Evolutionary conservation across 805 yeast species (phyloP), one percentile per base, ranked within the genome.

Genomic region (Nakazawaea ernobii): DNA sequence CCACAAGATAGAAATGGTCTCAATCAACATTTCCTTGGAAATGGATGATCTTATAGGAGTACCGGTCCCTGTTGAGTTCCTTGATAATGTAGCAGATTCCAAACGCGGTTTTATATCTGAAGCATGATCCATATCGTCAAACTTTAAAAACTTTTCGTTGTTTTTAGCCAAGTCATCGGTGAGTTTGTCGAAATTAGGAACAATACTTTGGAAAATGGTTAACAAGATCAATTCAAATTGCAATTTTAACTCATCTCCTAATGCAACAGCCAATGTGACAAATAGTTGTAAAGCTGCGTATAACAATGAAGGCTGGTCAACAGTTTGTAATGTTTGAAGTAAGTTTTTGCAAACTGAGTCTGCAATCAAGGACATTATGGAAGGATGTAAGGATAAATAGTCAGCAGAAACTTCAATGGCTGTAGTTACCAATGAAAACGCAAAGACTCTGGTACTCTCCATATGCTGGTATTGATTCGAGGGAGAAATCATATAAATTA

Each of bases 331-430:
- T 27, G 90, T 76, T 60, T 83, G 94, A 40, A 92, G 77, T 28
- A 91, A 73, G 58, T 88, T 86, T 60, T 90, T 92, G 62, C 89
- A 87, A n/a, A 91, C 76, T 8, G 86, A 83, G 57, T 89, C 94
- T 1, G 92, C 77, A 8, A 88, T 75, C 27, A 89, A 67, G 15
- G 73, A 75, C 60, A 88, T 74, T 40, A 91, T 67, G 4, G 83
- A 72, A 2, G 86, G 80, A 59, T 86, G 92, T 28, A 67, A 61
- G 3, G 76, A 69, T 44, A 90, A 73, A 13, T 69, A 71, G 45
- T 71, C 68, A 2, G 97, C 97, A 9, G 89, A 73, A 5, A 87
- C 82, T 63, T 94, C 98, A 42, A 94, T 73, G 1, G 95, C 85
- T 0, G 84, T 82, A 46, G 81, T 82, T 36, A 94, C 71, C 36